phyloP scores from a whole-genome alignment of 768 basidiomycete species.

The Mycena capillaripes region DNA sequence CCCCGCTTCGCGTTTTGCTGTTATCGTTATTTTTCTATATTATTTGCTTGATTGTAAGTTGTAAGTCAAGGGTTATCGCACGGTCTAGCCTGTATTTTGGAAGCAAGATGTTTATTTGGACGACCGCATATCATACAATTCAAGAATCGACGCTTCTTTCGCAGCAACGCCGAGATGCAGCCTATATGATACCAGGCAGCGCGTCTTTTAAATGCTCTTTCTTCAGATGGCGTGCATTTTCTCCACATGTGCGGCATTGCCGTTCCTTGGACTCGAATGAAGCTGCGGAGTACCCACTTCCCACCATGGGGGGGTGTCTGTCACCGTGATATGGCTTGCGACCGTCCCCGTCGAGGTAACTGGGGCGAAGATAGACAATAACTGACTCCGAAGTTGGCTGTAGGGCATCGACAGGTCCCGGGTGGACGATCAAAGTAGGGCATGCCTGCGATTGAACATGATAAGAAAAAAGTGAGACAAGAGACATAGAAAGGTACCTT shows the following conservation, averaged over 20 bases:
- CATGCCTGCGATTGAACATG: conserved; percentile 1
- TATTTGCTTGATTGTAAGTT: no score
- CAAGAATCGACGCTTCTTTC: neutral
- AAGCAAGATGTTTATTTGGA: no score
- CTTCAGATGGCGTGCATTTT: conserved; percentile 36
- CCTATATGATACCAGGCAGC: conserved; percentile 32
- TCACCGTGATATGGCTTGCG: conserved; percentile 35
- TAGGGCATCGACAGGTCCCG: conserved; percentile 36
- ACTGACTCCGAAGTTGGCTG: conserved; percentile 35
- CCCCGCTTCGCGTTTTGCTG: no score
- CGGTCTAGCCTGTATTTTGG: no score
- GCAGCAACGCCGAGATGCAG: neutral
- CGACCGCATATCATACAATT: neutral
- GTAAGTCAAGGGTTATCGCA: no score
- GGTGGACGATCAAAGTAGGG: conserved; percentile 30
- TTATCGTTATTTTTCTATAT: neutral
- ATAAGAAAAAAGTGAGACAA: neutral
- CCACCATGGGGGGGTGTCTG: conserved; percentile 34
- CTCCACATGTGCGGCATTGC: conserved; percentile 37
- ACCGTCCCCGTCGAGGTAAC: conserved; percentile 36
- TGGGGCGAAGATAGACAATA: conserved; percentile 32
- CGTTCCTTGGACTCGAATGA: conserved; percentile 36
- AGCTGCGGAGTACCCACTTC: conserved; percentile 32
- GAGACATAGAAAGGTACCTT: conserved; percentile 10
- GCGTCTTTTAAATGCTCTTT: conserved; percentile 41